Base-by-base conservation (phyloP, 2,329 filamentous ascomycete species). In the Dothidotthia symphoricarpi region DNA sequence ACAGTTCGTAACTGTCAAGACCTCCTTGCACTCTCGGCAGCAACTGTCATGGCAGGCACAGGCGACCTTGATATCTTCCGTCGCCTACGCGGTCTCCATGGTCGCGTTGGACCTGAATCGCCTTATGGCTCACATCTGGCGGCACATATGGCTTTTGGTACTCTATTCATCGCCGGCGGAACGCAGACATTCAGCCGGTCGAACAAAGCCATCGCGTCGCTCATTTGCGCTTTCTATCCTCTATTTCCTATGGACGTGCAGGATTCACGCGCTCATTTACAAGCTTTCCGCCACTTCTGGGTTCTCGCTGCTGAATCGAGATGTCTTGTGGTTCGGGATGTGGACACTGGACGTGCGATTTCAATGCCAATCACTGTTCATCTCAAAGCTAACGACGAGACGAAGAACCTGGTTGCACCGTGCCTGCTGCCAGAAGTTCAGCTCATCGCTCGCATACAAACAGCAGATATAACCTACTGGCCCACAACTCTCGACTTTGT, bases 261-360 rank as follows among this genome's bases (percentile, higher is more conserved):
- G 57, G 93, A 98, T 69, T 97, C 97, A 61, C 85, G 87, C 49
- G 89, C 88, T 9, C 93, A 98, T 57, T 76, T 98, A 5, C 93
- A 98, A 70, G 93, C 94, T 3, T 93, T 98, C 71, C 82, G 94
- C 4, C 91, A 98, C 67, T 86, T 98, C 59, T 98, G 93, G 93
- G 91, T 95, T 9, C 76, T 98, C 3, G 93, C 93, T 1, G 85
- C 87, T 0, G 93, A 98, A 57, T 81, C 88, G 8, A 81, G 94
- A 34, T 97, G 91, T 61, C 77, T 98, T 0, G 81, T 98, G 1
- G 80, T 88, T 13, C 86, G 91, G 45, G 93, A 98, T 53, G 79
- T 93, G 3, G 83, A 93, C 42, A 95, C 88, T 0, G 82, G 85
- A 27, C 82, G 88, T 28, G 86, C 90, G 0, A 80, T 95, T 32